Conservation (phyloP, 2,329 filamentous ascomycete genomes). For the Apiospora pterosperma region DNA sequence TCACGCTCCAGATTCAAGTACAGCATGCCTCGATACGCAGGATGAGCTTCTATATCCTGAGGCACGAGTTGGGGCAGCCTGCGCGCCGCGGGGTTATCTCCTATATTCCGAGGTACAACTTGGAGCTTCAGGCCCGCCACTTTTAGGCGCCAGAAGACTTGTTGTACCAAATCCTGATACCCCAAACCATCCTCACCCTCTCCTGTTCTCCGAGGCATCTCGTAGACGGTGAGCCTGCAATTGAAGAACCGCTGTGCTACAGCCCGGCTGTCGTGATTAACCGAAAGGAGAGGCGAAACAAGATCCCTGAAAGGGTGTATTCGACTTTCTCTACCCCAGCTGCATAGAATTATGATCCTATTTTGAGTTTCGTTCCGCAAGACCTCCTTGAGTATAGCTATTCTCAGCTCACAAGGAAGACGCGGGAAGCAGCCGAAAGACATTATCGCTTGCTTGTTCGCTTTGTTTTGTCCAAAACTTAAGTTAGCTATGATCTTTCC, state of each 20-base stretch:
- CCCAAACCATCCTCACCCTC: no score
- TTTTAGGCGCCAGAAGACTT: no score
- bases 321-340: not conserved
- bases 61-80: no score
- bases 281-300: not conserved
- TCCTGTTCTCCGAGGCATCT: not conserved
- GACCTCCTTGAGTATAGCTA: not conserved
- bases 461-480: not conserved
- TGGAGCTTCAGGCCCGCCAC: not conserved
- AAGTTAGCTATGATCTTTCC: no score
- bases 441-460: not conserved
- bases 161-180: no score
- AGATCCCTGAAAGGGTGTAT: not conserved
- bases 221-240: not conserved
- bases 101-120: no score
- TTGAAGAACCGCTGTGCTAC: not conserved
- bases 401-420: not conserved
- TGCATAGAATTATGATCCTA: not conserved
- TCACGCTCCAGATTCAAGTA: not conserved
- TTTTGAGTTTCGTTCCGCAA: not conserved
- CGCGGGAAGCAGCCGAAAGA: not conserved
- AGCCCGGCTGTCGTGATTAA: not conserved
- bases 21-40: not conserved
- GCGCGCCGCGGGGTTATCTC: no score
- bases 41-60: no score